Evolutionary conservation across 2,329 filamentous ascomycete species (phyloP), one percentile per base, ranked within the genome.

Genomic region (Falciphora oryzae): DNA sequence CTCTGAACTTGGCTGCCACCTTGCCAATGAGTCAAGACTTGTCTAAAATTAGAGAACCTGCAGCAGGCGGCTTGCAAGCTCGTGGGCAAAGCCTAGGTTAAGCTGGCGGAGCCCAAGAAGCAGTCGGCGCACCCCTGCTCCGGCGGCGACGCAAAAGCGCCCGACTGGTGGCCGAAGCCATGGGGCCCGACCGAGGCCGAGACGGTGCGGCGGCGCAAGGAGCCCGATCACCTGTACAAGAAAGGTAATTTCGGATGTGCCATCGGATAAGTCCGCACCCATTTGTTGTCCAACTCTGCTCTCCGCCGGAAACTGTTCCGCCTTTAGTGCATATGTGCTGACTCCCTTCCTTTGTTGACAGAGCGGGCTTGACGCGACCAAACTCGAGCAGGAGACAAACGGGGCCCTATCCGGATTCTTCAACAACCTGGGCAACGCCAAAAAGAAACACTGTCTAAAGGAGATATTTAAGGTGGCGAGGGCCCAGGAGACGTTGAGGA

Each of bases 51-150:
- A 71, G 85, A 84, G 67, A 83, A 84, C 65, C 84, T 89, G 68
- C 89, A 92, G 70, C 90, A 92, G 70, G 83, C 85, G 2, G 84
- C 87, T 7, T 89, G 88, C 76, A 92, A 92, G 74, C 77, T 87
- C 32, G 87, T 92, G 63, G 86, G 86, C 38, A 93, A 92, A 73
- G 87, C 85, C 14, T 92, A 89, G 85, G 87, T 93, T 66, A 91
- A 91, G 71, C 81, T 85, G 1, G 85, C 92, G 2, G 89, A 90
- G 69, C 90, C 90, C 0, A 91, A 90, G 75, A 93, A 93, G 74
- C 89, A 92, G 74, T 88, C 88, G 0, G 88, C 85, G 27, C 86
- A 89, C 69, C 89, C 90, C 0, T 93, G 93, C 71, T 89, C 87
- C 1, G 80, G 81, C n/a, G 83, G 82, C 38, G 83, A 88, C 59